A percentile compares a stretch with the other conserved stretches of the same genome.
These are phyloP conservation scores for Huntiella abstrusa DNA, from an alignment of 2,329 filamentous ascomycete genomes.

Conservation along the genomic window DNA sequence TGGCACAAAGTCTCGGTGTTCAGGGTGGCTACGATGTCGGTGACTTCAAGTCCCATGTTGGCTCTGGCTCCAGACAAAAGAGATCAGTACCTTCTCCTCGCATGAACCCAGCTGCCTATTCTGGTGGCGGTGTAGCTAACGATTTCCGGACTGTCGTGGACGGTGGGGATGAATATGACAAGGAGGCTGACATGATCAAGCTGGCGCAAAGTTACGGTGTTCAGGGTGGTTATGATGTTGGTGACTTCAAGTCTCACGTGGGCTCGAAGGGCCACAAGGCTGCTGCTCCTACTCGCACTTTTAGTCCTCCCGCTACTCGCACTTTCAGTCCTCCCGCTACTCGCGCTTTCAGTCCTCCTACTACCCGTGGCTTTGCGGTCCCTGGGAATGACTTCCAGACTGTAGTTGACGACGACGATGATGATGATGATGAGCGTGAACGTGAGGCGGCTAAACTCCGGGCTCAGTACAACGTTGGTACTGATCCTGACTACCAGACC, in stretches of 20 bases:
- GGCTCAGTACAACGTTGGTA: neutral
- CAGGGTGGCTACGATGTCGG: neutral
- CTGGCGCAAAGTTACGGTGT: neutral
- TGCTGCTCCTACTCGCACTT: no score
- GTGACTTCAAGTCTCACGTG: neutral
- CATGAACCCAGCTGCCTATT: neutral
- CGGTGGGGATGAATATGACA: neutral
- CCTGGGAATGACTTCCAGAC: neutral
- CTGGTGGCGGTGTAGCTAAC: neutral
- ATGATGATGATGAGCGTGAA: slow-evolving; percentile 1
- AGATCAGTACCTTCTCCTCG: neutral
- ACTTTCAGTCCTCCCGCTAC: no score
- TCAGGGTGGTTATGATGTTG: neutral
- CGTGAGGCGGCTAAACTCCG: neutral
- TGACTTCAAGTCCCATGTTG: neutral
- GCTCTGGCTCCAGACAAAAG: neutral
- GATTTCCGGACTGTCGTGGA: neutral
- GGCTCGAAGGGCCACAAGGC: neutral
- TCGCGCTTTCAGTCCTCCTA: neutral
- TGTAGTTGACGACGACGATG: neutral
- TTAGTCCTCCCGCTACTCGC: neutral
- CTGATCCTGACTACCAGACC: neutral
- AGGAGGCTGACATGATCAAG: neutral
- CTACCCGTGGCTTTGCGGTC: neutral
- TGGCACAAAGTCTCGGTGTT: neutral